Evolutionary conservation across 2,329 filamentous ascomycete species (phyloP).

Genomic region (Pseudogymnoascus sp.): DNA sequence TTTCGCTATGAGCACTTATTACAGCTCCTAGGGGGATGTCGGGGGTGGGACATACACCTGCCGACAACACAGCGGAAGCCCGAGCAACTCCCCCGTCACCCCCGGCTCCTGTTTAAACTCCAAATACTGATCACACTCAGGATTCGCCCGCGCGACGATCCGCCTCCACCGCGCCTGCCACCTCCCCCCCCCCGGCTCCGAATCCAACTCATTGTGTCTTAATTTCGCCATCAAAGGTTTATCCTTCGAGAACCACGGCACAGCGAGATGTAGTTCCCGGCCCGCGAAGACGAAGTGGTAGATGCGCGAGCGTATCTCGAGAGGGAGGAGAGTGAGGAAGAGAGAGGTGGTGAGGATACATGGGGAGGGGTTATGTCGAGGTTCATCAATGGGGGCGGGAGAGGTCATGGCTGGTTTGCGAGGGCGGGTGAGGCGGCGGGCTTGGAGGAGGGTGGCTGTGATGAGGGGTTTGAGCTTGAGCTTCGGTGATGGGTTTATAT

Average conservation of each 20-base stretch:
- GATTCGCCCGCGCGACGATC: neutral
- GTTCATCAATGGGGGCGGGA: neutral
- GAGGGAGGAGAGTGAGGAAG: neutral
- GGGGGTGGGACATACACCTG: neutral
- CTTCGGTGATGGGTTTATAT: neutral
- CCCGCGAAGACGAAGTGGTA: neutral
- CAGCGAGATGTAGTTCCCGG: neutral
- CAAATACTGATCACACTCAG: neutral
- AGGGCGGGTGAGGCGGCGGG: neutral
- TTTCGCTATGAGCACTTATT: neutral
- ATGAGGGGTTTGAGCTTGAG: neutral
- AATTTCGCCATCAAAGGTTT: neutral
- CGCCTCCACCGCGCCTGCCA: neutral
- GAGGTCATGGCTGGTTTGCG: neutral
- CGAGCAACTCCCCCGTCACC: neutral
- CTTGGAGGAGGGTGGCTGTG: neutral
- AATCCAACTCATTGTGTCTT: neutral
- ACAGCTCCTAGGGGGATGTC: too few relatives aligned
- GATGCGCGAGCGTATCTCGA: neutral
- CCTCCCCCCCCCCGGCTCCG: neutral
- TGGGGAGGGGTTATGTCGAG: neutral
- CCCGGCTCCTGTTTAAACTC: neutral
- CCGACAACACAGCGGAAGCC: neutral
- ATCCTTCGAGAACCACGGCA: neutral
- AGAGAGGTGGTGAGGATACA: neutral